These are phyloP conservation scores for Trichoderma asperelloides DNA, from an alignment of 495 filamentous ascomycete genomes.

Conservation along the genomic window DNA sequence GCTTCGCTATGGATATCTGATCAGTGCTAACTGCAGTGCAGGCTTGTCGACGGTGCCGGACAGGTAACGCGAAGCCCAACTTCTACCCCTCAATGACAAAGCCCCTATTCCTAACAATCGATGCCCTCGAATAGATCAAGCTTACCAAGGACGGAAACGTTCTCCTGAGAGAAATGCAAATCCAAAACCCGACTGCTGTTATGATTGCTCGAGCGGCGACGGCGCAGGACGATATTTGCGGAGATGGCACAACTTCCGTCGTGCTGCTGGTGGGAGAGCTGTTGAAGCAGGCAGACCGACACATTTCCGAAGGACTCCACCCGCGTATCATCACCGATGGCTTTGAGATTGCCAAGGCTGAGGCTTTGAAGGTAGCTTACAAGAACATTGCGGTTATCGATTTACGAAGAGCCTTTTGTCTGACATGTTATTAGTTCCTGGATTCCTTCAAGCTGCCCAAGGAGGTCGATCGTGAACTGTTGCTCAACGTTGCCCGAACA, in stretches of 20 bases:
- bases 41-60: constrained; percentile 92
- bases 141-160: constrained; percentile 98
- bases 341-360: constrained; percentile 92
- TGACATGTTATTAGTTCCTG: constrained; percentile 58
- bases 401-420: not conserved
- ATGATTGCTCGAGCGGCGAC: constrained; percentile 99
- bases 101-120: constrained; percentile 2
- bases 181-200: constrained; percentile 86
- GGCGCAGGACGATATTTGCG: constrained; percentile 96
- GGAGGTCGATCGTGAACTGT: constrained; percentile 85
- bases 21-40: constrained; percentile 31
- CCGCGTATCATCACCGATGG: constrained; percentile 95
- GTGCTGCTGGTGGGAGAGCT: constrained; percentile 94
- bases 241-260: constrained; percentile 95
- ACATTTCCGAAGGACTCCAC: constrained; percentile 90
- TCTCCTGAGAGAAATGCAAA: constrained; percentile 90
- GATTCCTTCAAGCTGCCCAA: constrained; percentile 84
- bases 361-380: constrained; percentile 67
- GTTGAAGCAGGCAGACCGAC: constrained; percentile 91
- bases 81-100: constrained; percentile 7
- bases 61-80: constrained; percentile 48
- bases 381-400: not conserved
- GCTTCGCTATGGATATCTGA: constrained; percentile 11
- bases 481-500: constrained; percentile 87
- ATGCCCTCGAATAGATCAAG: constrained; percentile 64